A percentile compares a stretch with the other conserved stretches of the same genome.
phyloP scores from a whole-genome alignment of 176 grass and related monocot species.

The Oryza brachyantha region DNA sequence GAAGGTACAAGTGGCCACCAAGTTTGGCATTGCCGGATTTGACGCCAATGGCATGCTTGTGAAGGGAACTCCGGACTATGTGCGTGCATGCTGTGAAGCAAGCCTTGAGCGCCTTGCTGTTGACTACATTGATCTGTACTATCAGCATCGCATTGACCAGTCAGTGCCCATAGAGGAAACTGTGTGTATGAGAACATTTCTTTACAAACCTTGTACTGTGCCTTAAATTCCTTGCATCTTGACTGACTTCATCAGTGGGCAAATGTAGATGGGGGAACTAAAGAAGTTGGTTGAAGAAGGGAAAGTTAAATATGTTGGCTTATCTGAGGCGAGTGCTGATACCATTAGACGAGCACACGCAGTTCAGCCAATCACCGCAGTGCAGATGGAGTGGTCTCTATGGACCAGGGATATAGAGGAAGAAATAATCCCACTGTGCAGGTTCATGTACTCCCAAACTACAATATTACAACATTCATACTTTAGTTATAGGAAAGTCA shows the following conservation, averaged over 20 bases:
- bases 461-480: background rate
- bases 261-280: constrained; percentile 59
- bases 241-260: constrained; percentile 13
- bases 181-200: constrained; percentile 39
- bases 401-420: constrained; percentile 86
- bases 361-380: constrained; percentile 71
- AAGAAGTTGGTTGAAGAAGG: constrained; percentile 82
- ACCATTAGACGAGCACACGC: constrained; percentile 69
- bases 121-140: constrained; percentile 89
- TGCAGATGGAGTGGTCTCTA: constrained; percentile 80
- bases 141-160: constrained; percentile 71
- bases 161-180: constrained; percentile 80
- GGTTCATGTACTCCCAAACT: constrained; percentile 35
- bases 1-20: constrained; percentile 69
- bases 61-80: constrained; percentile 68
- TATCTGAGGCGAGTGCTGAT: constrained; percentile 68
- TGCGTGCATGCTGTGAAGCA: constrained; percentile 51
- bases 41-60: constrained; percentile 39
- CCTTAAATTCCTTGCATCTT: background rate
- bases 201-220: background rate
- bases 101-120: constrained; percentile 60
- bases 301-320: constrained; percentile 71
- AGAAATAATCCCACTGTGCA: constrained; percentile 79
- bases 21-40: constrained; percentile 62
- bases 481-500: background rate